A percentile compares a stretch with the other conserved stretches of the same genome.
Evolutionary conservation across 495 filamentous ascomycete species (phyloP).

Genomic region (Hyaloscypha finlandica): DNA sequence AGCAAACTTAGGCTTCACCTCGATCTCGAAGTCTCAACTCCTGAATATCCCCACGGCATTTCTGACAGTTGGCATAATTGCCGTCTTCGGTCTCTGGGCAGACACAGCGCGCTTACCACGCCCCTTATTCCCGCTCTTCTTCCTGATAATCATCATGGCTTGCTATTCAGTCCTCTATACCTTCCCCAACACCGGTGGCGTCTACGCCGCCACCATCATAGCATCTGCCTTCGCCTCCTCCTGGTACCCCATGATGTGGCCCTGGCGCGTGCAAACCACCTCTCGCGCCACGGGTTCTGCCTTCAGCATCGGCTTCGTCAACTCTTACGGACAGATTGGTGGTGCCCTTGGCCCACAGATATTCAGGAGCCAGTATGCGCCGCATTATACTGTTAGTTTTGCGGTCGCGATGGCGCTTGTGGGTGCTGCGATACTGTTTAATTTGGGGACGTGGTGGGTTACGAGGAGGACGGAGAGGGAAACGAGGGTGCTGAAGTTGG

Average conservation of each 20-base stretch:
- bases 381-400: constrained; percentile 50
- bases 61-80: constrained; percentile 44
- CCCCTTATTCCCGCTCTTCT: constrained; percentile 44
- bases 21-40: constrained; percentile 50
- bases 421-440: constrained; percentile 19
- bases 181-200: constrained; percentile 39
- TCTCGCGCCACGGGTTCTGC: constrained; percentile 57
- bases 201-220: constrained; percentile 40
- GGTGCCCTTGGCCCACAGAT: constrained; percentile 58
- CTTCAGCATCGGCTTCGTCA: constrained; percentile 56
- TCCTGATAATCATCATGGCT: constrained; percentile 42
- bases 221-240: constrained; percentile 22
- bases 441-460: constrained; percentile 13
- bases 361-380: constrained; percentile 46
- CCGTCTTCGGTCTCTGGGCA: constrained; percentile 45
- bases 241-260: constrained; percentile 41
- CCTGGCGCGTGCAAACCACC: constrained; percentile 19
- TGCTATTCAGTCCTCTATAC: constrained; percentile 45
- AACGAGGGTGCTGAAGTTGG: constrained; percentile 44
- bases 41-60: constrained; percentile 57
- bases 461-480: constrained; percentile 39
- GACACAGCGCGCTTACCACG: constrained; percentile 43
- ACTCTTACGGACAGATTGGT: constrained; percentile 48
- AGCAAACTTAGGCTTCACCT: constrained; percentile 52
- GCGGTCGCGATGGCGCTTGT: constrained; percentile 33